Evolutionary conservation across 441 rosid genomes (phyloP), one percentile per base, ranked within the genome.

Genomic region (Lagerstroemia fauriei): DNA sequence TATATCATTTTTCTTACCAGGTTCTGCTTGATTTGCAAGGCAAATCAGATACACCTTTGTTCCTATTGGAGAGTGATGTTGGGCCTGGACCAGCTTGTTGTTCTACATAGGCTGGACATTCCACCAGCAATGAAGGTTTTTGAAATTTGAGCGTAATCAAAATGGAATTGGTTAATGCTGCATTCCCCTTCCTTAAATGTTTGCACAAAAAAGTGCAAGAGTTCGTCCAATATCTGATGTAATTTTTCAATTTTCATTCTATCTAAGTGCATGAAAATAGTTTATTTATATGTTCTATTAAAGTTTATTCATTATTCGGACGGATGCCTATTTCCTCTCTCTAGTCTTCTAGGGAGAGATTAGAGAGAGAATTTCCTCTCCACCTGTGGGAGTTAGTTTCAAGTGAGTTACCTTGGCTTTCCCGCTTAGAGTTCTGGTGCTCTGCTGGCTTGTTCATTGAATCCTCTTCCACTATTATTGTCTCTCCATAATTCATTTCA

Each of bases 31-130:
- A 69, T 82, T 56, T 44, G 88, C 91, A 96, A 98, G 99, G 41
- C 97, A 96, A 94, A 96, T 96, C 41, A 98, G 98, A 84, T 96
- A 94, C 83, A 98, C 98, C 2, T 97, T 96, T 69, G 98, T 94
- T 0, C 99, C 99, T 68, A 96, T 94, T 97, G 97, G 83, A 97
- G 99, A 76, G 88, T 93, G 81, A 94, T 96, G 99, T 90, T 96
- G 85, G 99, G 99, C 83, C 75, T 92, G 34, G 97, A 94, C 89
- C 99, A 96, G 90, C 99, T 98, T 51, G 99, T 96, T 77, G 93
- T 96, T 85, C 93, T 96, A 80, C 98, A 95, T 90, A 93, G 94
- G 99, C 98, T 95, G 80, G 99, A 94, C 88, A 94, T 94, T 80
- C 93, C 95, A 75, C 95, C 95, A 51, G 99, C 98, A 66, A 98